phyloP scores from a whole-genome alignment of 495 filamentous ascomycete species.

The Penicillium longicatenatum region DNA sequence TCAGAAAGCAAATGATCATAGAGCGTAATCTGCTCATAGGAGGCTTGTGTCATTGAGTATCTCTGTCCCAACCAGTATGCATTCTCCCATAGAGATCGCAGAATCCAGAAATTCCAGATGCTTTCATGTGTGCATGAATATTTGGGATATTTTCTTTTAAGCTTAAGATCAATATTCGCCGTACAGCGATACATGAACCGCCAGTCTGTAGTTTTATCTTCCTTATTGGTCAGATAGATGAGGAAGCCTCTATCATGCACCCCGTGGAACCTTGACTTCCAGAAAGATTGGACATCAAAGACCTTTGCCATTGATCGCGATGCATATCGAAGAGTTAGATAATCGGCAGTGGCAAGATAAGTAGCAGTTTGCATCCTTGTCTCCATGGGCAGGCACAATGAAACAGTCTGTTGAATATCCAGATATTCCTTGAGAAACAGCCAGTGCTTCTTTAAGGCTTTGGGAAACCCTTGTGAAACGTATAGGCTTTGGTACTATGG shows the following conservation, averaged over 20 bases:
- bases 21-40: neutral
- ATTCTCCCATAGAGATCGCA: neutral
- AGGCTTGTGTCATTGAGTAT: neutral
- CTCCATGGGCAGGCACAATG: neutral
- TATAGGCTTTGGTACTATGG: too few relatives aligned
- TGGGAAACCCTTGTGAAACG: too few relatives aligned
- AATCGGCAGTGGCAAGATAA: neutral
- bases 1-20: neutral
- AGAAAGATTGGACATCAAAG: conserved; percentile 3
- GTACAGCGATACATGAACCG: neutral
- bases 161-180: neutral
- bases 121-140: neutral
- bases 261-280: neutral
- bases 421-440: too few relatives aligned
- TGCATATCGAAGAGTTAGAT: neutral
- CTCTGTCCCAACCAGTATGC: neutral
- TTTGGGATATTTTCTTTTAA: neutral
- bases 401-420: too few relatives aligned
- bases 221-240: neutral
- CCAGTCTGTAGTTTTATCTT: neutral
- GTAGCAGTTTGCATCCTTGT: neutral
- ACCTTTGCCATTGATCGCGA: conserved; percentile 1
- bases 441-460: too few relatives aligned
- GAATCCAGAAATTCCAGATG: too few relatives aligned
- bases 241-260: neutral